Evolutionary conservation across 768 basidiomycete genomes (phyloP).

Genomic region (Mycena polygramma): DNA sequence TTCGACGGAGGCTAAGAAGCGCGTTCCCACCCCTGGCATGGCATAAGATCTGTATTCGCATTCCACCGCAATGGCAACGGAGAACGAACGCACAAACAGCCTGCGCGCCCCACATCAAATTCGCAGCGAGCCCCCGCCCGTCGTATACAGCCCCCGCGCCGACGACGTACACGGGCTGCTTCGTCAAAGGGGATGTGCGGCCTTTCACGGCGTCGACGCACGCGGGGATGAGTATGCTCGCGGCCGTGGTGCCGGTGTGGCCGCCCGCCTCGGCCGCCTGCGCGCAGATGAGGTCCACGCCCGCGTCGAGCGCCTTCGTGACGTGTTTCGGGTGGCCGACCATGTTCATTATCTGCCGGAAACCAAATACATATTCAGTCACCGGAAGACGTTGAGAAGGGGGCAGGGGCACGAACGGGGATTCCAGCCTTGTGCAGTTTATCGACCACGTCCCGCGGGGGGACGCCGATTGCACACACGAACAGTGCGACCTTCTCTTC

Average conservation of each 20-base stretch:
- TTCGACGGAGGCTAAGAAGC: conserved; percentile 88
- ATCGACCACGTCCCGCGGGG: conserved; percentile 84
- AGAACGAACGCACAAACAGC: conserved; percentile 76
- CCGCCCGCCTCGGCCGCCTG: conserved; percentile 95
- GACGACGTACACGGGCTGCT: conserved; percentile 87
- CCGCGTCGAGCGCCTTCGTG: conserved; percentile 81
- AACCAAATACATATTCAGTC: too few species aligned
- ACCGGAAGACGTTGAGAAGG: too few species aligned
- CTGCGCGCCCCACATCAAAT: conserved; percentile 90
- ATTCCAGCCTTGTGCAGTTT: conserved; percentile 87
- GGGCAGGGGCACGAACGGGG: conserved; percentile 45
- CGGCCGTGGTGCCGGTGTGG: conserved; percentile 87
- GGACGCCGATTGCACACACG: conserved; percentile 92
- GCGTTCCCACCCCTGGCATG: conserved; percentile 79
- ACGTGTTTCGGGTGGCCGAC: conserved; percentile 96
- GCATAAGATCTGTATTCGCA: neutral
- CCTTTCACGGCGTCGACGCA: conserved; percentile 89
- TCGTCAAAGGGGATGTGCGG: conserved; percentile 82
- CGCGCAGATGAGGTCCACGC: conserved; percentile 94
- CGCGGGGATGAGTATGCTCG: conserved; percentile 90
- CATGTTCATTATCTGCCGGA: conserved; percentile 66
- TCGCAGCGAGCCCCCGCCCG: conserved; percentile 88
- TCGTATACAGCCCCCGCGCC: conserved; percentile 95
- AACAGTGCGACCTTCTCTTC: conserved; percentile 91
- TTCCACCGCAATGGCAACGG: neutral